These are phyloP conservation scores for Crotalaria pallida DNA, from an alignment of 306 rosid species.

Conservation along the genomic window DNA sequence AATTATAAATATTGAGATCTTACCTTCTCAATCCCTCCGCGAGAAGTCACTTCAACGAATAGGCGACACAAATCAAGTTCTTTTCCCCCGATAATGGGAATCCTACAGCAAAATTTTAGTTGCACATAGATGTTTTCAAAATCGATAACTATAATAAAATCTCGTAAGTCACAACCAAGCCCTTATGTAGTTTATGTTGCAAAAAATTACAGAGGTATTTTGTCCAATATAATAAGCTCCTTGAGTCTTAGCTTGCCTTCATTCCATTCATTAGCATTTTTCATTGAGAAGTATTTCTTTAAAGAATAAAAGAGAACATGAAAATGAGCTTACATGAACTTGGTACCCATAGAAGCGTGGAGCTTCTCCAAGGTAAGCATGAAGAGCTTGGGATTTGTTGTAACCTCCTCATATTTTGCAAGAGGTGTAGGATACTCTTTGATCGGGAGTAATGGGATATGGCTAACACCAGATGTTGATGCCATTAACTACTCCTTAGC, in stretches of 20 bases:
- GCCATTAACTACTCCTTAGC: constrained; percentile 37
- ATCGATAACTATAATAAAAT: neutral
- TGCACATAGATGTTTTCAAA: neutral
- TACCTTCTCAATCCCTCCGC: constrained; percentile 86
- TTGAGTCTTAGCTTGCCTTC: neutral
- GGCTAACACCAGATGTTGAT: constrained; percentile 42
- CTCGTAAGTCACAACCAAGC: neutral
- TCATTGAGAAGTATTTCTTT: neutral
- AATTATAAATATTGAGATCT: neutral
- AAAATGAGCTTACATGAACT: constrained; percentile 58
- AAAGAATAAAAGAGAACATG: neutral
- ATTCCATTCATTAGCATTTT: neutral
- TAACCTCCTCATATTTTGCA: constrained; percentile 55
- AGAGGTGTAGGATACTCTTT: constrained; percentile 57
- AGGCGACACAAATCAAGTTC: constrained; percentile 72
- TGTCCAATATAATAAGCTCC: neutral
- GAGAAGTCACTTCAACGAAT: constrained; percentile 75
- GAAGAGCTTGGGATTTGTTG: constrained; percentile 47
- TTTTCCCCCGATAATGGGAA: constrained; percentile 79
- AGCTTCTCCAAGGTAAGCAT: constrained; percentile 64
- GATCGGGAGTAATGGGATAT: constrained; percentile 28
- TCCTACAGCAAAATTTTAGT: constrained; percentile 38
- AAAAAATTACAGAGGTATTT: neutral
- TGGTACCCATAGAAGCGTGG: constrained; percentile 64
- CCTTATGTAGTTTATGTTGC: neutral